phyloP scores from a whole-genome alignment of 768 basidiomycete genomes.

The Serendipita vermifera region DNA sequence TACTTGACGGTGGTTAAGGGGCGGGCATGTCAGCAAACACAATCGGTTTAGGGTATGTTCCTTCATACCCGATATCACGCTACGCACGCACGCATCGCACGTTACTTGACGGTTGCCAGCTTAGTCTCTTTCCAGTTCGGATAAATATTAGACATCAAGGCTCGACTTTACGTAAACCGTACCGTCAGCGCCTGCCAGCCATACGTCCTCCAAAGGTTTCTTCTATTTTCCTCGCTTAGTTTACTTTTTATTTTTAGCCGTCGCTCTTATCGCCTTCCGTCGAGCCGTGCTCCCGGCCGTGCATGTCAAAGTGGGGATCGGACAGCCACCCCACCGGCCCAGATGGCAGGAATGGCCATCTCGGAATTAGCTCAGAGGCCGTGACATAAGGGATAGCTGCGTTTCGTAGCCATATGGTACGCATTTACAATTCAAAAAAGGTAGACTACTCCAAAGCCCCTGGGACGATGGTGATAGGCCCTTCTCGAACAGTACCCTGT shows the following conservation, averaged over 20 bases:
- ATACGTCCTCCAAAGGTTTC: too few relatives aligned
- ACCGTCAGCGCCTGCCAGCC: too few relatives aligned
- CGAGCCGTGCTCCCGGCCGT: neutral
- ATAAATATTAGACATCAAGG: too few relatives aligned
- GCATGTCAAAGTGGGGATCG: neutral
- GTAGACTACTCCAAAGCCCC: neutral
- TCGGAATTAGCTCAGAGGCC: neutral
- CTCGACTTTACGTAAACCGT: too few relatives aligned
- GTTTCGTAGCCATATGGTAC: neutral
- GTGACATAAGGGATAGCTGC: neutral
- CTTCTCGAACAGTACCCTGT: neutral
- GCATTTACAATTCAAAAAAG: neutral
- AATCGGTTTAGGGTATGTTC: too few relatives aligned
- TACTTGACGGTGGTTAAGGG: neutral
- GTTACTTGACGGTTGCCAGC: too few relatives aligned
- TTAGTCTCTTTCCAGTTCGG: too few relatives aligned
- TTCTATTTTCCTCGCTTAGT: too few relatives aligned
- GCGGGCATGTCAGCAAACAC: neutral
- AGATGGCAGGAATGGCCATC: neutral
- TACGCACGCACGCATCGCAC: too few relatives aligned
- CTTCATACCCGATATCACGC: too few relatives aligned
- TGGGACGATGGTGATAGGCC: neutral
- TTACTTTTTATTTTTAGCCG: too few relatives aligned
- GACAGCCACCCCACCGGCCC: neutral
- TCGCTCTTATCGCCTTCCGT: too few relatives aligned